Base-by-base conservation (phyloP, 2,329 filamentous ascomycete species). In the Trichoderma guizhouense region DNA sequence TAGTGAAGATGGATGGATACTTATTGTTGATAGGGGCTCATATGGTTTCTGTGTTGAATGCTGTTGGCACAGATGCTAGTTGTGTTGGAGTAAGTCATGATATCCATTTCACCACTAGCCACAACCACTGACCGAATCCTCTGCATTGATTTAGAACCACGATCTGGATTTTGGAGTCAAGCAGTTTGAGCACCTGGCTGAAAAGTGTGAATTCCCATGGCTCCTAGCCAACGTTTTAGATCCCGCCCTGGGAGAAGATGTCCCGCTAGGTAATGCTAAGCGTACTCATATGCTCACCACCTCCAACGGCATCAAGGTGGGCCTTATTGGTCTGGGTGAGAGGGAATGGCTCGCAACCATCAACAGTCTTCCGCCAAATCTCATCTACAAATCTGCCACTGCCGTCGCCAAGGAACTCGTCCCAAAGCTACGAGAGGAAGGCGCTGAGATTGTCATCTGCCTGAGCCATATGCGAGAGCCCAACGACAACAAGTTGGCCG, bases 271-370 rank as follows among this genome's bases (percentile, higher is more conserved):
- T 15, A 90, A 94, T 76, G 93, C 92, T 70, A 86, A 89, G 76
- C 90, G 90, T 78, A 96, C 93, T 0, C 85, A 89, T 73, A 93
- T 97, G 84, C 82, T 97, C 71, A 93, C 91, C 3, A 86, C 92
- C 0, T 93, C 92, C 12, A 95, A 95, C 79, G 94, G 94, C 28
- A 87, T 97, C 81, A 96, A 95, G 78, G 86, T 97, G 53, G 94
- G 95, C 11, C 85, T 97, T 57, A 91, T 97, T 70, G 94, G 95
- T 0, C 85, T 98, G 2, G 94, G 92, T 1, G 94, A 97, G 83
- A 87, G 93, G 63, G 94, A 97, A 80, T 97, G 94, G 91, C 88
- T 97, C 14, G 93, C 91, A 72, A 97, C 94, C 0, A 95, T 97
- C 82, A 97, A 97, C 81, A 89, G 89, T 14, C 84, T 97, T 9